phyloP scores from a whole-genome alignment of 2,329 filamentous ascomycete genomes.

The Colletotrichum navitas region DNA sequence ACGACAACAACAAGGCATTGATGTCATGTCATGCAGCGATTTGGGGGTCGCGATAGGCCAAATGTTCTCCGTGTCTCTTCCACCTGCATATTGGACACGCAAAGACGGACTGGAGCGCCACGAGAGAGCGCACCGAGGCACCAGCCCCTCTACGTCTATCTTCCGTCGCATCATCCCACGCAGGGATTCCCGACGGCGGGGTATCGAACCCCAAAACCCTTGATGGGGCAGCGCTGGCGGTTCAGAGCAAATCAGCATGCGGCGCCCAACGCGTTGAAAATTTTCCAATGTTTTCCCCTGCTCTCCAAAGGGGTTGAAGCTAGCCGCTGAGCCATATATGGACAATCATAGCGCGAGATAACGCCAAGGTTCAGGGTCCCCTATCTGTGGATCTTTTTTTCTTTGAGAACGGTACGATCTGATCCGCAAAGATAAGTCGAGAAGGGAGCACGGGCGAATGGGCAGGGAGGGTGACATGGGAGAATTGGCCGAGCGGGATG shows the following conservation, averaged over 20 bases:
- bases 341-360: conserved; percentile 37
- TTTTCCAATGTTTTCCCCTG: neutral
- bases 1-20: conserved; percentile 18
- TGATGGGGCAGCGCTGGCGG: conserved; percentile 9
- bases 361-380: conserved; percentile 13
- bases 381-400: conserved; percentile 39
- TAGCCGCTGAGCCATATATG: conserved; percentile 6
- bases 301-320: conserved; percentile 7
- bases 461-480: neutral
- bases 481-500: conserved; percentile 29
- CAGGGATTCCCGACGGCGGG: conserved; percentile 19
- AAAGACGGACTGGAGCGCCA: neutral
- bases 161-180: conserved; percentile 10
- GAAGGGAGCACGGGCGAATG: conserved; percentile 33
- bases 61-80: neutral
- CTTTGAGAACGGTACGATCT: conserved; percentile 32
- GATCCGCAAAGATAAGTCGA: conserved; percentile 38
- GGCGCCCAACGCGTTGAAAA: neutral
- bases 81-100: neutral
- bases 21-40: conserved; percentile 44
- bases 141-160: neutral
- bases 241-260: neutral
- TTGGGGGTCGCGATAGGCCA: conserved; percentile 5
- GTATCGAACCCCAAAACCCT: neutral
- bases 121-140: neutral